Base-by-base conservation (phyloP, 2,329 filamentous ascomycete genomes). In the Penicillium sp. region DNA sequence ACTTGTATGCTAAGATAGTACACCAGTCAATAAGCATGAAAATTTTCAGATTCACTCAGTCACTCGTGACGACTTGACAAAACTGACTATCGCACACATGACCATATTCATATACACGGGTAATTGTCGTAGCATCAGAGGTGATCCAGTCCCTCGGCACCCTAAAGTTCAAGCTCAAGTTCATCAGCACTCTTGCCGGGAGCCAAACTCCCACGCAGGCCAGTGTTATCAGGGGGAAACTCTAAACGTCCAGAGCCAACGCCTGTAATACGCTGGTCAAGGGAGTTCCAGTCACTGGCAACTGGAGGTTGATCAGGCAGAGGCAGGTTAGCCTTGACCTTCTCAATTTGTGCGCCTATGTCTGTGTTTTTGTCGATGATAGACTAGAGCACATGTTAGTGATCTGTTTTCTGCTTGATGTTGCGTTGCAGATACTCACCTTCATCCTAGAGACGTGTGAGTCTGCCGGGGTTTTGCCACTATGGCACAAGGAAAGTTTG, bases 261-360 rank as follows among this genome's bases (percentile, higher is more conserved):
- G 68, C 90, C 88, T 68, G 89, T 85, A 53, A 77, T 89, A 59
- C 82, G 77, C 32, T 80, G 80, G 65, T 93, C 88, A 48, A 82
- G 79, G 0, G 87, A 90, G 71, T 92, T 86, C 81, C 86, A 91
- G 79, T 94, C 89, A 6, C 88, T 88, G n/a, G 84, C 76, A n/a
- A 75, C 77, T 1, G 89, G 88, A 23, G 90, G 90, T 62, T 92
- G 80, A 2, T 93, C 89, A 18, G 90, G 90, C 48, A 92, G 83
- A 49, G 89, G 88, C 32, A 95, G 85, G 75, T 91, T 90, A 72
- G 85, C 76, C 75, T 87, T 81, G 67, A 80, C 80, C 72, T 88
- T 75, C 50, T 86, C 82, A 68, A 92, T 87, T 72, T 87, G 78
- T 52, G 87, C 78, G 60, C 78, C 70, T 73, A 89, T 90, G 75